Conservation (phyloP, 1,139 yeast species). For the Magnusiomyces paraingens region DNA sequence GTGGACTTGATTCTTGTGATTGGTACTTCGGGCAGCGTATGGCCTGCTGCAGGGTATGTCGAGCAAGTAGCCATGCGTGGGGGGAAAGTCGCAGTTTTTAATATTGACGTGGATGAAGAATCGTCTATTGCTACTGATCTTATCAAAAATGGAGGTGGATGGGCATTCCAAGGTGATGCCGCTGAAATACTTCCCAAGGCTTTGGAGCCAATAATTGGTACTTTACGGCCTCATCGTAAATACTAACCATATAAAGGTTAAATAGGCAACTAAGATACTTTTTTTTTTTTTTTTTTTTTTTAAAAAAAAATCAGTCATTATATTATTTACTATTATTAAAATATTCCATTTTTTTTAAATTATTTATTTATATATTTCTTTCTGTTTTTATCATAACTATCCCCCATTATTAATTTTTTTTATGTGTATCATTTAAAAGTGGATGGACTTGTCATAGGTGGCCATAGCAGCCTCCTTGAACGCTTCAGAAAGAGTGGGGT, state of each 20-base stretch:
- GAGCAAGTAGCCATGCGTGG: constrained; percentile 67
- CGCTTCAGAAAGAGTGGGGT: constrained; percentile 97
- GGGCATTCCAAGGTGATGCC: constrained; percentile 83
- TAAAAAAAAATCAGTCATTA: neutral
- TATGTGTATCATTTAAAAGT: constrained; percentile 43
- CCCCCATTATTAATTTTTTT: neutral
- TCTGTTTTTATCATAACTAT: constrained; percentile 1
- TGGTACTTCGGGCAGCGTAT: constrained; percentile 79
- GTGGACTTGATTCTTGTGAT: constrained; percentile 74
- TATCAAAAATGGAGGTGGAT: constrained; percentile 32
- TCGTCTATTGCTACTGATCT: neutral
- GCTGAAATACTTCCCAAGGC: constrained; percentile 63
- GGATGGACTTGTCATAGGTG: constrained; percentile 83
- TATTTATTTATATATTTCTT: neutral
- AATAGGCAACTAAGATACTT: neutral
- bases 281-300: constrained; percentile 1
- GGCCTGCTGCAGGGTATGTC: constrained; percentile 90
- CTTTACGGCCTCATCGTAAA: constrained; percentile 9
- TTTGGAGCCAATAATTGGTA: constrained; percentile 43
- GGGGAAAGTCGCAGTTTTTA: constrained; percentile 79
- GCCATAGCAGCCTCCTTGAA: constrained; percentile 97
- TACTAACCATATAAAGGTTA: constrained; percentile 4
- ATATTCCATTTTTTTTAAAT: neutral
- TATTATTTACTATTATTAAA: neutral
- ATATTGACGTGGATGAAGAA: constrained; percentile 50